Percentiles rank a stretch among this genome's conserved stretches.
These are phyloP conservation scores for Amanita polypyramis DNA, from an alignment of 768 basidiomycete species.

Conservation along the genomic window DNA sequence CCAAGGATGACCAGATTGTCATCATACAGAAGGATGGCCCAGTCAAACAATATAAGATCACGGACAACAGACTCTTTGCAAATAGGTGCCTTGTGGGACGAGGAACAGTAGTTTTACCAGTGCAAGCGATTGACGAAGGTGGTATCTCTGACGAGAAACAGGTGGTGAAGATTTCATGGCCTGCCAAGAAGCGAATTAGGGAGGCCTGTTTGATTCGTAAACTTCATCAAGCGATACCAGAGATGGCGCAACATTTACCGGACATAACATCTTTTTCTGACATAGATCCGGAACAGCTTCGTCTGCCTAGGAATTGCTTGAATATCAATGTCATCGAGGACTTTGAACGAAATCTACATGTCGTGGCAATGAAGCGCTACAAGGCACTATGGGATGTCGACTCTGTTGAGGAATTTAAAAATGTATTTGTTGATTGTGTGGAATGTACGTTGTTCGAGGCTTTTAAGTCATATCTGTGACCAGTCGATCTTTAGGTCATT, in stretches of 20 bases:
- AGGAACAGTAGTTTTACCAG: constrained; percentile 11
- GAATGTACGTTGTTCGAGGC: constrained; percentile 16
- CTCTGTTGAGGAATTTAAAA: constrained; percentile 16
- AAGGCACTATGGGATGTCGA: constrained; percentile 14
- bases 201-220: constrained; percentile 8
- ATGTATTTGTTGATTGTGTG: constrained; percentile 19
- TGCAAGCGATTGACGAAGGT: not conserved
- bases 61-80: constrained; percentile 2
- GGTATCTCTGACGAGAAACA: not conserved
- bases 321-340: not conserved
- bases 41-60: not conserved
- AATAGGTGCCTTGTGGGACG: constrained; percentile 12
- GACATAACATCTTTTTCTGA: not conserved
- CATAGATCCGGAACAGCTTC: constrained; percentile 4
- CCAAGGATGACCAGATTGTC: not conserved
- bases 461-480: not conserved
- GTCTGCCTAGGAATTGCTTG: constrained; percentile 9
- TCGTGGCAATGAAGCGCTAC: constrained; percentile 13
- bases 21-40: not conserved
- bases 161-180: constrained; percentile 14
- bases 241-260: constrained; percentile 11
- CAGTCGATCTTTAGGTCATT: constrained; percentile 14
- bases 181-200: not conserved
- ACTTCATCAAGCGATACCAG: constrained; percentile 6
- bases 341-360: constrained; percentile 11